A percentile compares a stretch with the other conserved stretches of the same genome.
These are phyloP conservation scores for Trichoderma atrobrunneum DNA, from an alignment of 2,329 filamentous ascomycete genomes.

Conservation along the genomic window DNA sequence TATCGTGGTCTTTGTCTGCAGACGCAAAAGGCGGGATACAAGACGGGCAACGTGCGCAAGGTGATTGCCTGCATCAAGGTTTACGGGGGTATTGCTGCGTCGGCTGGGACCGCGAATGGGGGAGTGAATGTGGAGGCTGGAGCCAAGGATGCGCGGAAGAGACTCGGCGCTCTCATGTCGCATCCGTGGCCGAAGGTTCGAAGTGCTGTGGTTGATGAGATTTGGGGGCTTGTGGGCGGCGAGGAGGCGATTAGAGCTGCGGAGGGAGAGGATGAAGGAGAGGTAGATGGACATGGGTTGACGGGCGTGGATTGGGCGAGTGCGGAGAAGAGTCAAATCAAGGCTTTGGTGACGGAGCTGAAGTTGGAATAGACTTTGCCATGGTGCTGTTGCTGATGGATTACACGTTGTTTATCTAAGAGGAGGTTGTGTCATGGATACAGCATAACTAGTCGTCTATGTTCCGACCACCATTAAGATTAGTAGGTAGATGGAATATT, in stretches of 20 bases:
- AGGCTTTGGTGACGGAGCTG: slow-evolving; percentile 42
- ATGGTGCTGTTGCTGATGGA: not conserved
- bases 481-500: too few species aligned
- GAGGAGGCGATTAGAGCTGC: slow-evolving; percentile 21
- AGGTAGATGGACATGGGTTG: slow-evolving; percentile 36
- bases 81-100: slow-evolving; percentile 65
- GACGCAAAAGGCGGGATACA: slow-evolving; percentile 77
- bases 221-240: slow-evolving; percentile 48
- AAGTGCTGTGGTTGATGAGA: slow-evolving; percentile 56
- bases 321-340: slow-evolving; percentile 48
- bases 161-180: slow-evolving; percentile 68
- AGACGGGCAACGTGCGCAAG: slow-evolving; percentile 77
- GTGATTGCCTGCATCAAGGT: slow-evolving; percentile 76
- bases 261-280: not conserved
- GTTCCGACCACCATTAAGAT: not conserved
- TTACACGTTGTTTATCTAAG: too few species aligned
- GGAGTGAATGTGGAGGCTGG: slow-evolving; percentile 27
- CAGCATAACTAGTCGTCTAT: not conserved
- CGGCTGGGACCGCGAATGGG: slow-evolving; percentile 38
- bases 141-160: slow-evolving; percentile 57
- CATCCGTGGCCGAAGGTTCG: slow-evolving; percentile 81
- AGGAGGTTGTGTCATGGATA: not conserved
- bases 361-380: slow-evolving; percentile 32
- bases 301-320: slow-evolving; percentile 57
- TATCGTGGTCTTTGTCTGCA: slow-evolving; percentile 62